Percentiles rank a stretch among this genome's conserved stretches.
Conservation (phyloP, 305 asterid species). For the Nicotiana rustica region DNA sequence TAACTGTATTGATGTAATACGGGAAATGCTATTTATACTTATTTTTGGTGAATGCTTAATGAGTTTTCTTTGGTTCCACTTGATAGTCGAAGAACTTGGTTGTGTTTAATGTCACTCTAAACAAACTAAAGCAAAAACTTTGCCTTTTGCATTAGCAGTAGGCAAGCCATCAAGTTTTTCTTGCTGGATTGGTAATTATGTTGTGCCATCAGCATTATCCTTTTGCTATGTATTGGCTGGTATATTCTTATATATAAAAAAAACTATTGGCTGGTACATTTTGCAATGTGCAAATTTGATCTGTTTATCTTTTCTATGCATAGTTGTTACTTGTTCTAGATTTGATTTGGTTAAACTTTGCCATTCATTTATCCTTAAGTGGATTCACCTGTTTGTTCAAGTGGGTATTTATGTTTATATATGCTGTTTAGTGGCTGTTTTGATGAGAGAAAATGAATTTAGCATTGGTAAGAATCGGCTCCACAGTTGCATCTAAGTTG, state of each 20-base stretch:
- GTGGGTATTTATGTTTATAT: not conserved
- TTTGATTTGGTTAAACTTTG: conserved; percentile 9
- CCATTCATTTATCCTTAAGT: not conserved
- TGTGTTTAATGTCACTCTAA: not conserved
- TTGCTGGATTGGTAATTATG: not conserved
- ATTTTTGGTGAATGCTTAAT: not conserved
- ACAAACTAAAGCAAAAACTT: not conserved
- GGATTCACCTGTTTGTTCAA: not conserved
- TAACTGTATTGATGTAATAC: not conserved
- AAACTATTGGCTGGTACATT: not conserved
- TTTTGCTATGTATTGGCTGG: conserved; percentile 18
- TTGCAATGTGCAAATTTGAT: not conserved
- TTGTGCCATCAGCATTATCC: not conserved
- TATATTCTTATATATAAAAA: not conserved
- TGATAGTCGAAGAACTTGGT: not conserved
- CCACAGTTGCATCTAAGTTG: not conserved
- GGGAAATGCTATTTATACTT: not conserved
- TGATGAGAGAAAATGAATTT: not conserved
- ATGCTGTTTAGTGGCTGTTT: not conserved
- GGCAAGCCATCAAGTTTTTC: not conserved
- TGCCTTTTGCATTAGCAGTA: not conserved
- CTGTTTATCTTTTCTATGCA: not conserved
- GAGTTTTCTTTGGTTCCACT: not conserved
- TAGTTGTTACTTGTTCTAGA: conserved; percentile 20
- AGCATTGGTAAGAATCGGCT: not conserved